phyloP scores from a whole-genome alignment of 2,329 filamentous ascomycete species.

The Sclerotinia nivalis region DNA sequence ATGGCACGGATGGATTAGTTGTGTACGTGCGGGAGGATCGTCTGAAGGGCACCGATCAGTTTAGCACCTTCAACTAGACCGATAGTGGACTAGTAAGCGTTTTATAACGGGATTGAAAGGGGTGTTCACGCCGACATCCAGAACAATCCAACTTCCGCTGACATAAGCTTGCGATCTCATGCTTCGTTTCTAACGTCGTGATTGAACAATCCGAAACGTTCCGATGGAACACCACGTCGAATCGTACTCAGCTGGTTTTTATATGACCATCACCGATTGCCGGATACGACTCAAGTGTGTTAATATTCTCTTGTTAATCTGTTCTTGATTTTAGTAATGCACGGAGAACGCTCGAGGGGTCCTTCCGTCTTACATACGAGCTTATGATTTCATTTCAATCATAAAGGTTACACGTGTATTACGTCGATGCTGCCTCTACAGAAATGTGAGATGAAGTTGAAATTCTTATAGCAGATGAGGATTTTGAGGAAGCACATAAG shows the following conservation, averaged over 20 bases:
- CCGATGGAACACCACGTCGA: background rate
- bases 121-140: background rate
- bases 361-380: background rate
- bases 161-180: constrained; percentile 1
- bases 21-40: background rate
- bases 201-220: background rate
- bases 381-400: background rate
- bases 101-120: background rate
- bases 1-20: background rate
- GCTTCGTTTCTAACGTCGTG: background rate
- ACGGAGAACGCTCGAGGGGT: background rate
- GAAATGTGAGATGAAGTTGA: too few species aligned
- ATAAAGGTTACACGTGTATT: background rate
- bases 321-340: background rate
- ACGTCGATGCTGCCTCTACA: too few species aligned
- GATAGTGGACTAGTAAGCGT: background rate
- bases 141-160: background rate
- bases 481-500: too few species aligned
- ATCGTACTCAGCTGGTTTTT: background rate
- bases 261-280: background rate
- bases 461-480: too few species aligned
- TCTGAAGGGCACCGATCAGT: background rate
- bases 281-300: background rate
- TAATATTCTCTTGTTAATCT: background rate
- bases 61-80: background rate